Base-by-base conservation (phyloP, 2,329 filamentous ascomycete genomes). In the Apiospora koreana region DNA sequence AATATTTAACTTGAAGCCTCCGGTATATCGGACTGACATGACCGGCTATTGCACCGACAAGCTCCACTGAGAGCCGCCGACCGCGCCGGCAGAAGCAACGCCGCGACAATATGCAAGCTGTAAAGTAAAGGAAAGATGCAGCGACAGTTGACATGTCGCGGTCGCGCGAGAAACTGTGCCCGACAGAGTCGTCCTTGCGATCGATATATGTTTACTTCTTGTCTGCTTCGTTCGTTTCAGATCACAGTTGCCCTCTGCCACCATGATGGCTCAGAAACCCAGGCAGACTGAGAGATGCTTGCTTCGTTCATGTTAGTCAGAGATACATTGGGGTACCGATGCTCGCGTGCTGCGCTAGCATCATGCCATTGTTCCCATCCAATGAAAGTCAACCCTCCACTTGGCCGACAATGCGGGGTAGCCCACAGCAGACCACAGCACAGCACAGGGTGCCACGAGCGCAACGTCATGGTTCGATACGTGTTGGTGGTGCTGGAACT, bases 331-430 rank as follows among this genome's bases (percentile, higher is more conserved):
- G 54, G 28, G 54, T 62, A 62, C 54, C 54, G 54, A 62, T n/a
- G 54, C 21, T 62, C 54, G 54, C 31, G 31, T 62, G 54, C 31
- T n/a, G 31, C 31, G 7, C 54, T 62, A 14, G 31, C 54, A 62
- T 62, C 54, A 62, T 62, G 31, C 54, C 54, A 62, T 62, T 62
- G 31, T 62, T 62, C 54, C 54, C 28, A 38, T 62, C 54, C 54
- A 62, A 62, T 62, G 21, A 38, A 62, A n/a, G 31, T 3, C 9
- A 18, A n/a, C 54, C 54, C 28, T 62, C 54, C 54, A 62, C 54
- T 38, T 62, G 54, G 54, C 54, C 54, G 54, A 62, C 54, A 62
- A 62, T 62, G 54, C 54, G 54, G 54, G 54, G 54, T 62, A 62
- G 28, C 21, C 54, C 31, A 38, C 31, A 62, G 54, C 16, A 38